Conservation (phyloP, 148 eudicot genomes). For the Nepenthes mirabilis region DNA sequence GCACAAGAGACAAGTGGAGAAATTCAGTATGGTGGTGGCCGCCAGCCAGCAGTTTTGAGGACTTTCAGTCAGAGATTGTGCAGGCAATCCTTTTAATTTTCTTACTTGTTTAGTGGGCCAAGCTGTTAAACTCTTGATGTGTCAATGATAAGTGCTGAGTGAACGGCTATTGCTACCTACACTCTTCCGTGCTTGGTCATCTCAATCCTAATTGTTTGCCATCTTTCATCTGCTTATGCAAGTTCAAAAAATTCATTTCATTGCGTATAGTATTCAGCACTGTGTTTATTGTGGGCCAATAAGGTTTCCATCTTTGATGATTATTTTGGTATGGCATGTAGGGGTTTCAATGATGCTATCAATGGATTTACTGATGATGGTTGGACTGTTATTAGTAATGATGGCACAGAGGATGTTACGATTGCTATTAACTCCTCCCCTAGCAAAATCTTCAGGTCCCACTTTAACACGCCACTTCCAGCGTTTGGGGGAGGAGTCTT, state of each 20-base stretch:
- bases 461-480: conserved; percentile 25
- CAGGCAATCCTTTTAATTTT: conserved; percentile 17
- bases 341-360: conserved; percentile 63
- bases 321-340: background rate
- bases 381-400: conserved; percentile 37
- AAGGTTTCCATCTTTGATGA: background rate
- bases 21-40: conserved; percentile 30
- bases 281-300: too few relatives aligned
- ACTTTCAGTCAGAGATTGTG: conserved; percentile 49
- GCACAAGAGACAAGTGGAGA: conserved; percentile 57
- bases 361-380: conserved; percentile 60
- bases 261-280: too few relatives aligned
- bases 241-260: too few relatives aligned
- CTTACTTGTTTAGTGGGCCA: background rate
- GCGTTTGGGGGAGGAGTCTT: conserved; percentile 36
- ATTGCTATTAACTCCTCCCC: conserved; percentile 38
- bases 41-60: conserved; percentile 53
- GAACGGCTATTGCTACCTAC: too few relatives aligned
- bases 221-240: too few relatives aligned
- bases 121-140: too few relatives aligned
- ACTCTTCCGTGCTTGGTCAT: too few relatives aligned
- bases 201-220: too few relatives aligned
- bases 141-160: too few relatives aligned
- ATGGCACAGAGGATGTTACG: conserved; percentile 57
- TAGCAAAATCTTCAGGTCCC: conserved; percentile 31